phyloP scores from a whole-genome alignment of 1,284 basidiomycete species.

The Trametes versicolor region DNA sequence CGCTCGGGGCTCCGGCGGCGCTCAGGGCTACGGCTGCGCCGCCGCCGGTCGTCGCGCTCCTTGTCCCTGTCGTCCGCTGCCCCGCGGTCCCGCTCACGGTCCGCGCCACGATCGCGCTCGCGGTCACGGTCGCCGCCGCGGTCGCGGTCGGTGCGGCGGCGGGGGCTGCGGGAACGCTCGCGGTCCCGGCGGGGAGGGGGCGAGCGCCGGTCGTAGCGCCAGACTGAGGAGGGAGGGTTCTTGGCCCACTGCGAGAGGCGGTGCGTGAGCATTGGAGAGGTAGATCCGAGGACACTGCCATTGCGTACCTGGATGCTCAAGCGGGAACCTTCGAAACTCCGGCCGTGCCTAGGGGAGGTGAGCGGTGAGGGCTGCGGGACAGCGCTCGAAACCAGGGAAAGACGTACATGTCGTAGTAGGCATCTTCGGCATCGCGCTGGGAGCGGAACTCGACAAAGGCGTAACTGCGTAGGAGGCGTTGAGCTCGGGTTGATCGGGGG shows the following conservation, averaged over 20 bases:
- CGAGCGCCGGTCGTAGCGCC: conserved; percentile 79
- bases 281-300: not conserved
- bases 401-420: conserved; percentile 90
- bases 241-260: conserved; percentile 81
- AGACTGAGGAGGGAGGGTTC: conserved; percentile 87
- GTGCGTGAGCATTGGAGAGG: conserved; percentile 16
- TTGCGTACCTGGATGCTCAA: conserved; percentile 79
- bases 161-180: conserved; percentile 52
- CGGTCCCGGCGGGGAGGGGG: conserved; percentile 60
- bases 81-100: conserved; percentile 47
- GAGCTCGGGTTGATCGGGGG: conserved; percentile 64
- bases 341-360: conserved; percentile 74
- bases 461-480: conserved; percentile 79
- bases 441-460: conserved; percentile 92
- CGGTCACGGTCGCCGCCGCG: conserved; percentile 47
- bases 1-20: conserved; percentile 59
- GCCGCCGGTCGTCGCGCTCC: conserved; percentile 56
- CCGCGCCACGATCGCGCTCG: conserved; percentile 49
- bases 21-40: conserved; percentile 57
- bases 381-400: not conserved
- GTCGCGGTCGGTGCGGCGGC: conserved; percentile 45
- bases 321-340: conserved; percentile 83
- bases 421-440: conserved; percentile 87
- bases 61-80: conserved; percentile 47
- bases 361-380: conserved; percentile 19